Conservation (phyloP, 192 early-diverging fungal genomes). For the Backusella parvicylindrica region DNA sequence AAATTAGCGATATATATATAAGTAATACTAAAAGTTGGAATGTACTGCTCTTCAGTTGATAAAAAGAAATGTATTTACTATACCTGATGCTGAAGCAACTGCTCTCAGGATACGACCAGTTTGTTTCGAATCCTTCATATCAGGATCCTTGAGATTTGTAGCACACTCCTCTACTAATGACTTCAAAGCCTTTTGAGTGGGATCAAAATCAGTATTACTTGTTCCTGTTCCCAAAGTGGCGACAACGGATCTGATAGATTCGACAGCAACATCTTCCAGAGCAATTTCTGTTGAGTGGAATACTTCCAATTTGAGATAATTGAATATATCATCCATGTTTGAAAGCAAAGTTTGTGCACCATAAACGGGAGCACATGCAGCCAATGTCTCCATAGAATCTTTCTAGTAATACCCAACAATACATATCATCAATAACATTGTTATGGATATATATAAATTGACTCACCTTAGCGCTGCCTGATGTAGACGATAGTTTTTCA, state of each 20-base stretch:
- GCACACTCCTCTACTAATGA: constrained; percentile 52
- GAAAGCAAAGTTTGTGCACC: constrained; percentile 61
- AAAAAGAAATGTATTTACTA: not conserved
- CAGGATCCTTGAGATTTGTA: constrained; percentile 58
- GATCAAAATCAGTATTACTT: constrained; percentile 42
- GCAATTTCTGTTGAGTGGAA: constrained; percentile 72
- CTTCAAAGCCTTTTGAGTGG: constrained; percentile 45
- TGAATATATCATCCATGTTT: constrained; percentile 72
- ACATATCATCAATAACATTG: not conserved
- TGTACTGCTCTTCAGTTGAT: not conserved
- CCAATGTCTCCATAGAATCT: constrained; percentile 89
- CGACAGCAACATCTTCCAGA: constrained; percentile 65
- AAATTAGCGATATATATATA: not conserved
- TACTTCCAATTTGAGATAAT: constrained; percentile 71
- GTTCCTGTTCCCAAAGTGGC: constrained; percentile 54
- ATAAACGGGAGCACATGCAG: constrained; percentile 76
- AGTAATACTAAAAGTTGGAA: not conserved
- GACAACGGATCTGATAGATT: constrained; percentile 55
- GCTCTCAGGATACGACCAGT: constrained; percentile 63
- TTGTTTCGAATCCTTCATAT: constrained; percentile 65
- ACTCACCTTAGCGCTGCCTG: constrained; percentile 81
- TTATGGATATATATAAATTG: not conserved
- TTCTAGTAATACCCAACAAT: constrained; percentile 36
- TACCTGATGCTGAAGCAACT: constrained; percentile 59
- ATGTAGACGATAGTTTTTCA: constrained; percentile 86